These are phyloP conservation scores for Harringtonia lauricola DNA, from an alignment of 2,329 filamentous ascomycete genomes.

Conservation along the genomic window DNA sequence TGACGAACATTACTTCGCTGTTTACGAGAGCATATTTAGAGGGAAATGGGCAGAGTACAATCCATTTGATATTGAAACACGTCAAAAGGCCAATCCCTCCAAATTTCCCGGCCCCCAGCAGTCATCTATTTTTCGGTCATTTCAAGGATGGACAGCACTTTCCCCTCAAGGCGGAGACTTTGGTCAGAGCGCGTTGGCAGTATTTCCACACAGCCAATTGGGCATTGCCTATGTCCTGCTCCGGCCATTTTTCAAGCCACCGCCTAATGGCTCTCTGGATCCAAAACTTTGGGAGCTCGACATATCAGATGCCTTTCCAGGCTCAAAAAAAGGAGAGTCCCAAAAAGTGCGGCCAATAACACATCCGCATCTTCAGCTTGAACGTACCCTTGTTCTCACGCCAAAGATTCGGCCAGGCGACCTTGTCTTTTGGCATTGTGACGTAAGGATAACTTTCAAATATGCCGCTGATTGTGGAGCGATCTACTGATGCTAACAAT, in stretches of 20 bases:
- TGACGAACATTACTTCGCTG: not conserved
- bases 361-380: not conserved
- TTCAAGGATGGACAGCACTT: not conserved
- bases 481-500: too few relatives aligned
- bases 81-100: not conserved
- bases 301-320: not conserved
- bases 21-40: not conserved
- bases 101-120: not conserved
- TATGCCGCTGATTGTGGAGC: not conserved
- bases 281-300: not conserved
- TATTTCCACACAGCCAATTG: not conserved
- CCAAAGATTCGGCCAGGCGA: not conserved
- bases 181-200: not conserved
- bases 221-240: not conserved
- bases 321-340: not conserved
- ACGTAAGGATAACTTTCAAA: not conserved
- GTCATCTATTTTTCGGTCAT: not conserved
- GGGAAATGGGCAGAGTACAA: not conserved
- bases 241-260: not conserved
- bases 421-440: not conserved
- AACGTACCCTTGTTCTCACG: not conserved
- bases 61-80: not conserved
- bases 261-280: not conserved
- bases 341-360: not conserved
- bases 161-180: not conserved